Evolutionary conservation across 2,329 filamentous ascomycete genomes (phyloP).

Genomic region (Colletotrichum sp.): DNA sequence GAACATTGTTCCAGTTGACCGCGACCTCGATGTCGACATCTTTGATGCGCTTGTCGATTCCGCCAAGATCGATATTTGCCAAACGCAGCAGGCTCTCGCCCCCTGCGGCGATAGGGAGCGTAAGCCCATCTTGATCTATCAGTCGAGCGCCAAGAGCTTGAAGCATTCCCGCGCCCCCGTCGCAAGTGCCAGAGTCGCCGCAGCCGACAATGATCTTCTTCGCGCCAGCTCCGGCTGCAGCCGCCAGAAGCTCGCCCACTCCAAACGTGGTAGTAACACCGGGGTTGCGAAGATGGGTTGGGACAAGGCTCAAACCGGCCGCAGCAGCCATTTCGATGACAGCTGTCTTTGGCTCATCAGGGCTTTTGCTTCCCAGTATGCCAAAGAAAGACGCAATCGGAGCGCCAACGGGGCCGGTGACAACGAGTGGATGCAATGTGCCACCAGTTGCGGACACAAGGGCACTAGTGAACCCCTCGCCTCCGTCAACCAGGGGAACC

Average conservation of each 20-base stretch:
- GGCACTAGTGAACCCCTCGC: slow-evolving; percentile 55
- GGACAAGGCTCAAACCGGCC: slow-evolving; percentile 55
- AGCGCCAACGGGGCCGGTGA: slow-evolving; percentile 49
- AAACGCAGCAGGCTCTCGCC: slow-evolving; percentile 43
- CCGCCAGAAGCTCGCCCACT: slow-evolving; percentile 52
- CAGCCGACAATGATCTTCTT: slow-evolving; percentile 54
- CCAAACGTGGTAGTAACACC: slow-evolving; percentile 55
- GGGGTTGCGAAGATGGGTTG: slow-evolving; percentile 46
- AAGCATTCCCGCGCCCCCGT: slow-evolving; percentile 59
- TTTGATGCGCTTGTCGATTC: slow-evolving; percentile 41
- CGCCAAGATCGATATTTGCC: slow-evolving; percentile 41
- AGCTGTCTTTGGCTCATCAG: slow-evolving; percentile 36
- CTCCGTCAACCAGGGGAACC: slow-evolving; percentile 57
- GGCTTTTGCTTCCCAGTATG: slow-evolving; percentile 36
- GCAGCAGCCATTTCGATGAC: slow-evolving; percentile 60
- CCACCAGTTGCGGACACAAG: slow-evolving; percentile 49
- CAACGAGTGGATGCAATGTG: slow-evolving; percentile 35
- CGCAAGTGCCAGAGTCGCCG: slow-evolving; percentile 59
- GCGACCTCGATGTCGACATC: slow-evolving; percentile 50
- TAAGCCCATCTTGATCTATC: slow-evolving; percentile 38
- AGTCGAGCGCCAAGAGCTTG: slow-evolving; percentile 55
- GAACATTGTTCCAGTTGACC: slow-evolving; percentile 56
- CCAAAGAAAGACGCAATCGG: slow-evolving; percentile 51
- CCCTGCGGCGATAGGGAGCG: slow-evolving; percentile 43
- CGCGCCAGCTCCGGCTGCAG: slow-evolving; percentile 50